These are phyloP conservation scores for Penicillium crystallinum DNA, from an alignment of 495 filamentous ascomycete species.

Conservation along the genomic window DNA sequence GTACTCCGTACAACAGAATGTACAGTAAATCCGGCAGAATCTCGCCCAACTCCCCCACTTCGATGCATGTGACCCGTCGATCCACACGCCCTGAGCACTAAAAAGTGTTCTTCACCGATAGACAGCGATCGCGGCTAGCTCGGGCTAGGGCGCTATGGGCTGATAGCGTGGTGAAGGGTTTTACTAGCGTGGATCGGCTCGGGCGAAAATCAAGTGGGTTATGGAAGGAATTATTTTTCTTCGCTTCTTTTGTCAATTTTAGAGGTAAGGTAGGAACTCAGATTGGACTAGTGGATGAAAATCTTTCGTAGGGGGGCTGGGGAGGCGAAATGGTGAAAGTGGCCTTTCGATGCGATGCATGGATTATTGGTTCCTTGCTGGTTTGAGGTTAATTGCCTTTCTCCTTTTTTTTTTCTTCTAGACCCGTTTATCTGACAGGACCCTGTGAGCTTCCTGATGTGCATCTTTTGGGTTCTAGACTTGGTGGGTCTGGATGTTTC, in stretches of 20 bases:
- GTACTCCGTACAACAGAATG: background rate
- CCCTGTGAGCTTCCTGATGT: too few relatives aligned
- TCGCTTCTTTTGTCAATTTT: background rate
- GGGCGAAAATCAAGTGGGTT: background rate
- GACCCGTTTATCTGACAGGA: too few relatives aligned
- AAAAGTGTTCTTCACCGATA: conserved; percentile 17
- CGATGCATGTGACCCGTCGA: conserved; percentile 24
- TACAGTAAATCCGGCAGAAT: background rate
- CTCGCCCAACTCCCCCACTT: conserved; percentile 4
- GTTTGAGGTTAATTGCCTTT: too few relatives aligned
- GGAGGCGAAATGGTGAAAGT: too few relatives aligned
- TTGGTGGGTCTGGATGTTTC: too few relatives aligned
- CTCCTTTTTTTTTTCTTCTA: too few relatives aligned
- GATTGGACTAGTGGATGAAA: background rate
- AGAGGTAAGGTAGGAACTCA: background rate
- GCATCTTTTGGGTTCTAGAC: too few relatives aligned
- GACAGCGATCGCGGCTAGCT: conserved; percentile 25
- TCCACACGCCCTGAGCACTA: conserved; percentile 14
- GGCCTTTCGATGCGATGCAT: too few relatives aligned
- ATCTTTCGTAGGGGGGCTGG: background rate
- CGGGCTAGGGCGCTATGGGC: conserved; percentile 18
- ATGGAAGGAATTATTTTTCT: background rate
- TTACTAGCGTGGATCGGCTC: background rate
- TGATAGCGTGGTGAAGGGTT: conserved; percentile 14
- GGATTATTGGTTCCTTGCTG: too few relatives aligned